phyloP scores from a whole-genome alignment of 1,284 basidiomycete genomes.

The Neolentinus lepideus region DNA sequence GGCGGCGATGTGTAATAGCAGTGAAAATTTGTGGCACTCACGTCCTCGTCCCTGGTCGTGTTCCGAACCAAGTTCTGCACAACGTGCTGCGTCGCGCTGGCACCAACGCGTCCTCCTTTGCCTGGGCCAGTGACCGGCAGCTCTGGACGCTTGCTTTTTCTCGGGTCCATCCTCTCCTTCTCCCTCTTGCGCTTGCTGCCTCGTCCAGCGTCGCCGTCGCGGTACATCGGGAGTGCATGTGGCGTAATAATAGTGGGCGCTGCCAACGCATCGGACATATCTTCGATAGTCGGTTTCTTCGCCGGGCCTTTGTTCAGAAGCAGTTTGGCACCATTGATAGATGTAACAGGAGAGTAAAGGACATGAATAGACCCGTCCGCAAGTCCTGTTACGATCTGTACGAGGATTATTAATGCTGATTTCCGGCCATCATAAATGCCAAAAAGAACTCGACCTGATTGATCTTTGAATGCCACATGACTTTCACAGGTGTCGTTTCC shows the following conservation, averaged over 20 bases:
- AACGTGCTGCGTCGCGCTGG: conserved; percentile 91
- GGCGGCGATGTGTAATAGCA: conserved; percentile 4
- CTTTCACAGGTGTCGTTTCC: conserved; percentile 78
- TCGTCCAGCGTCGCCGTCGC: conserved; percentile 68
- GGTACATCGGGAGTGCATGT: conserved; percentile 84
- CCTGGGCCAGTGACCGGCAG: conserved; percentile 90
- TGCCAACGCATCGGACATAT: conserved; percentile 79
- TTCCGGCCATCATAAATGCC: not conserved
- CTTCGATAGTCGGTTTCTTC: conserved; percentile 69
- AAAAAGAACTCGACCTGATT: conserved; percentile 66
- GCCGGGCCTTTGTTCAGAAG: conserved; percentile 72
- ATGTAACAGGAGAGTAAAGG: conserved; percentile 83
- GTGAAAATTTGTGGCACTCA: conserved; percentile 42
- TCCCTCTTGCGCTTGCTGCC: conserved; percentile 83
- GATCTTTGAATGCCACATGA: conserved; percentile 94
- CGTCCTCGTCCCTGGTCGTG: conserved; percentile 86
- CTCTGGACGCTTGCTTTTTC: conserved; percentile 87
- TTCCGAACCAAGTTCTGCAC: conserved; percentile 91
- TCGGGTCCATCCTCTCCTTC: conserved; percentile 80
- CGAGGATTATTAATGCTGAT: conserved; percentile 1
- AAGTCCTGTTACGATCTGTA: conserved; percentile 76
- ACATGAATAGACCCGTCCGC: conserved; percentile 88
- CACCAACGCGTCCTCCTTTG: conserved; percentile 88
- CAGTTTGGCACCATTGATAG: conserved; percentile 88
- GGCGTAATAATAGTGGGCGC: conserved; percentile 85